Conservation (phyloP, 345 rosid species). For the Euclidium syriacum region DNA sequence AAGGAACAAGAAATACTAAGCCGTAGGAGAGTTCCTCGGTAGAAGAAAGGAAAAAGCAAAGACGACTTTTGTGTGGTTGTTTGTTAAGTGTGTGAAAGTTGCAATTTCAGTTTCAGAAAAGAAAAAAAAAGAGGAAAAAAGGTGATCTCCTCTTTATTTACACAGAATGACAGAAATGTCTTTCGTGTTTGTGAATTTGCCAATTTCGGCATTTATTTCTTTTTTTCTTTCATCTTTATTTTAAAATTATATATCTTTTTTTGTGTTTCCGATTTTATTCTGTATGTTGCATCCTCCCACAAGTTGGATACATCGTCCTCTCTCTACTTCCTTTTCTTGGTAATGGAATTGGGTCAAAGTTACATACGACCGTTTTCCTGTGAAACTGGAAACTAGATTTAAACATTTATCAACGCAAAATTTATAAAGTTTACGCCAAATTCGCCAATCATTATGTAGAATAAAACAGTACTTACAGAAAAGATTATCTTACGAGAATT, state of each 20-base stretch:
- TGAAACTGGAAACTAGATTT: too few species aligned
- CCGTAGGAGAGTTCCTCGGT: constrained; percentile 69
- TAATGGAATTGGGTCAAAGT: too few species aligned
- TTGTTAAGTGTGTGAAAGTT: constrained; percentile 20
- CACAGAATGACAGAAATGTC: constrained; percentile 9
- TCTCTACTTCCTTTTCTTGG: too few species aligned
- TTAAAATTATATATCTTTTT: constrained; percentile 10
- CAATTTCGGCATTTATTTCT: background rate
- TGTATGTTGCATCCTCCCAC: background rate
- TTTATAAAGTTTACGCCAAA: too few species aligned
- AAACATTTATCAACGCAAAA: too few species aligned
- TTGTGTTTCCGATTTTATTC: background rate
- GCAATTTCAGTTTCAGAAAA: background rate
- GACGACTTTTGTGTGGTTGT: constrained; percentile 13
- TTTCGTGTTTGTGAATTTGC: constrained; percentile 20
- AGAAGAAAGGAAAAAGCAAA: constrained; percentile 6
- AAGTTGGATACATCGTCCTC: background rate
- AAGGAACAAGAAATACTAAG: constrained; percentile 92
- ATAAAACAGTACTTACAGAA: too few species aligned
- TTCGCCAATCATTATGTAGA: too few species aligned
- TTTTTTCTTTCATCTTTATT: background rate
- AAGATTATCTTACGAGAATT: too few species aligned
- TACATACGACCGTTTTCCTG: too few species aligned
- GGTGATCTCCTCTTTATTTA: constrained; percentile 13
- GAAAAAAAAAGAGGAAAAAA: too few species aligned